Base-by-base conservation (phyloP, 1,284 basidiomycete genomes). In the Pyrrhoderma lamaoense region DNA sequence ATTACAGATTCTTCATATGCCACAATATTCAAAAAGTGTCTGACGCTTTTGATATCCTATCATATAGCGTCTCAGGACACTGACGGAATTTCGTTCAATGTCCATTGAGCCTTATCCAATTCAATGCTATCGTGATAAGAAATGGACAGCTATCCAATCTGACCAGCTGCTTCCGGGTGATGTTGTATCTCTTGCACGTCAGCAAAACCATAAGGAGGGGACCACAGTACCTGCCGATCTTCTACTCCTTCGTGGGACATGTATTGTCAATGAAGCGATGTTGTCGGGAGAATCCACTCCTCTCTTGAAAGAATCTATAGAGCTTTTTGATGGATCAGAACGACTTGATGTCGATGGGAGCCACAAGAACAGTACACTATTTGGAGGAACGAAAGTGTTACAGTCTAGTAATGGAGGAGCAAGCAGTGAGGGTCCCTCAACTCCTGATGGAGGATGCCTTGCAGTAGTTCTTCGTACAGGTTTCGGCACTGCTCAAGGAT, bases 211-310 rank as follows among this genome's bases (percentile, higher is more conserved):
- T 31, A 51, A 52, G 11, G 51, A 48, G 45, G 93, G 94, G 65
- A 93, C 90, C 0, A 85, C 84, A 37, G 81, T 95, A 27, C 92
- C 93, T 1, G 93, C 91, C 14, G 94, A 97, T 64, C 79, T 96
- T 40, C 77, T 97, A 4, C 77, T 97, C 13, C 69, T 96, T 13
- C 81, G 85, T 49, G 93, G 94, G 3, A 89, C 90, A 1, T 88
- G 85, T 59, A 97, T 97, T 60, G 93, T 96, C 57, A 97, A 96
- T 66, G 93, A 97, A 66, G 93, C 94, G 14, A 97, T 97, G 94
- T 73, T 97, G 3, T 95, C 92, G 1, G 94, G 94, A 51, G 93
- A 97, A 70, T 95, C 92, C 1, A 97, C 94, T 0, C 93, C 93
- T 0, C 73, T 97, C 5, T 75, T 97, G 49, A 97, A 97, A 66